Conservation (phyloP, 2,329 filamentous ascomycete species). For the Aspergillus niger region DNA sequence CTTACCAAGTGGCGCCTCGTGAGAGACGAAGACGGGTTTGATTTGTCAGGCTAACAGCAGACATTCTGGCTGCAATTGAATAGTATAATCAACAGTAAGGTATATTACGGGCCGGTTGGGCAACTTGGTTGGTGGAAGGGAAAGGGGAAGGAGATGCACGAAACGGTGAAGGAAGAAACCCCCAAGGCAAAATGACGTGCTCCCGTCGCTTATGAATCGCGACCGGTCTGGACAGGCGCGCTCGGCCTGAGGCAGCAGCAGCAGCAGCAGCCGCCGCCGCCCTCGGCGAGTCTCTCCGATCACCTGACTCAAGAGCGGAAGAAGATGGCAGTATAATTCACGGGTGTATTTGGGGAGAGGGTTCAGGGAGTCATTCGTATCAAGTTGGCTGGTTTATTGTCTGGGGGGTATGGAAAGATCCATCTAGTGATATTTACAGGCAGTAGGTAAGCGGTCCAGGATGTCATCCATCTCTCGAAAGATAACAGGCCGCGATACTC, state of each 20-base stretch:
- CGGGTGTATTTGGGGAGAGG: neutral
- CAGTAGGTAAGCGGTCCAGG: neutral
- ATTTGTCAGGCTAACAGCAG: constrained; percentile 18
- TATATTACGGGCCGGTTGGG: neutral
- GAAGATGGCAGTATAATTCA: neutral
- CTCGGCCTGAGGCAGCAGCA: constrained; percentile 15
- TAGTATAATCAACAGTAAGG: neutral
- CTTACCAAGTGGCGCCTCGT: constrained; percentile 20
- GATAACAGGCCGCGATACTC: neutral
- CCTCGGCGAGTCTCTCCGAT: neutral
- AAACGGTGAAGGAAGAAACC: neutral
- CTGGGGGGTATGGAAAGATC: neutral
- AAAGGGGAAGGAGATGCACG: neutral
- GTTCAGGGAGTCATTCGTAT: no score
- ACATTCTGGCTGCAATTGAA: constrained; percentile 15
- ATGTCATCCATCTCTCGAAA: neutral
- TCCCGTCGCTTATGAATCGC: constrained; percentile 37
- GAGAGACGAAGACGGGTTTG: constrained; percentile 14
- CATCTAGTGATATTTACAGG: neutral
- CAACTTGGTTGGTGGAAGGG: neutral
- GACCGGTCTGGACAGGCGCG: constrained; percentile 25
- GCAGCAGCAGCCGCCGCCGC: neutral
- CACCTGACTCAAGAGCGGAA: neutral
- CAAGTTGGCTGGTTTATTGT: neutral
- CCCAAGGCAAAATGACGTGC: constrained; percentile 33